Conservation (phyloP, 164 flowering plant genomes). For the Aristolochia fimbriata region DNA sequence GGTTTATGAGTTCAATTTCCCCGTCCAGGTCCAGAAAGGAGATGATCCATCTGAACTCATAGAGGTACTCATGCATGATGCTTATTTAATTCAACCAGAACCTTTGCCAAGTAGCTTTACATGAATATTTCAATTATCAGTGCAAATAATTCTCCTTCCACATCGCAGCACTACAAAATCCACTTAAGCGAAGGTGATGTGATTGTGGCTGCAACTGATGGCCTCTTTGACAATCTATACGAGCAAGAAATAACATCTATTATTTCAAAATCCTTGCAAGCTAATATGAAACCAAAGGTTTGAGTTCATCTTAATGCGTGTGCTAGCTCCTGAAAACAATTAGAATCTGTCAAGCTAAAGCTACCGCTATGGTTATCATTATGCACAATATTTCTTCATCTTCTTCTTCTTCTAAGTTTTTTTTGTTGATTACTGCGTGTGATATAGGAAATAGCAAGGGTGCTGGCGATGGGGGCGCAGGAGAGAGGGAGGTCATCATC, state of each 20-base stretch:
- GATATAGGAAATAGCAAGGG: conserved; percentile 59
- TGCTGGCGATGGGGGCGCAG: conserved; percentile 50
- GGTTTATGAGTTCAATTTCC: conserved; percentile 64
- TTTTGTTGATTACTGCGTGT: background rate
- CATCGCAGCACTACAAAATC: conserved; percentile 43
- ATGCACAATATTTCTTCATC: background rate
- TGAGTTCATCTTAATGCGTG: background rate
- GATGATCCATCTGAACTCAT: conserved; percentile 40
- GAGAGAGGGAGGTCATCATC: conserved; percentile 43
- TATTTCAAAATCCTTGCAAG: conserved; percentile 39
- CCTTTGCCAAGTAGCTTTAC: background rate
- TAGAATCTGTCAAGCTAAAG: too few species aligned
- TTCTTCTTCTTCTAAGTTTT: too few species aligned
- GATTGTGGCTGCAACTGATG: conserved; percentile 69
- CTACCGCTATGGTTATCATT: background rate
- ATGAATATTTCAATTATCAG: background rate
- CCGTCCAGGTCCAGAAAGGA: conserved; percentile 41
- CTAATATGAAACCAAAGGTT: conserved; percentile 42
- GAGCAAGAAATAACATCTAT: conserved; percentile 54
- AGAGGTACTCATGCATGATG: conserved; percentile 34
- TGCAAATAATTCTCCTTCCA: background rate
- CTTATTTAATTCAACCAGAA: background rate
- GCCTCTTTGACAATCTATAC: conserved; percentile 78
- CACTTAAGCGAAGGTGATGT: conserved; percentile 67
- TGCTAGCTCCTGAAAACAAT: background rate